Evolutionary conservation across 129 eudicot species (phyloP).

Genomic region (Artemisia tridentata): DNA sequence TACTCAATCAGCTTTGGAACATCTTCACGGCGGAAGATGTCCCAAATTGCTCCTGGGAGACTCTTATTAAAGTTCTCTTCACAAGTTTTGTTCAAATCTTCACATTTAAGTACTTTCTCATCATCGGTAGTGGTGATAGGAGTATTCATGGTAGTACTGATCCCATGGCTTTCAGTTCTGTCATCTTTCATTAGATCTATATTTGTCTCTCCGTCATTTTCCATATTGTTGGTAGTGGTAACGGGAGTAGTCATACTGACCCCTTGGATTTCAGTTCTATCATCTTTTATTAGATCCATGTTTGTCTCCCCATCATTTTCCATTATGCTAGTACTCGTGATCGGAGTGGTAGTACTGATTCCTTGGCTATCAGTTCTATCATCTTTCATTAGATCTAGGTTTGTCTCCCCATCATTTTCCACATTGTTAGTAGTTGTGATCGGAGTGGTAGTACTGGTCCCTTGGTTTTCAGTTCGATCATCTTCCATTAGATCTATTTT

Average conservation of each 20-base stretch:
- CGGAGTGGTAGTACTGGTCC: constrained; percentile 27
- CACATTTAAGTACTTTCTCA: constrained; percentile 34
- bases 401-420: constrained; percentile 28
- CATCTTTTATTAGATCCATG: constrained; percentile 33
- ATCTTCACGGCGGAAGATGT: constrained; percentile 79
- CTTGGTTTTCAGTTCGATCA: constrained; percentile 35
- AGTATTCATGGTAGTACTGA: constrained; percentile 8
- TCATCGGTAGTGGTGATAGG: constrained; percentile 4
- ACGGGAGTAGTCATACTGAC: constrained; percentile 2
- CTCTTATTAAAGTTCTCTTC: constrained; percentile 31
- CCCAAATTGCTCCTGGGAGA: constrained; percentile 82
- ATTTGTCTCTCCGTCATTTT: constrained; percentile 28
- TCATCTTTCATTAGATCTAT: constrained; percentile 35
- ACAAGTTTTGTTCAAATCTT: constrained; percentile 38
- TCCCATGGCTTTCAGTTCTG: constrained; percentile 31
- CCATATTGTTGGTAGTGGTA: constrained; percentile 30
- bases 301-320: constrained; percentile 28
- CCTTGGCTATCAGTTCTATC: constrained; percentile 37
- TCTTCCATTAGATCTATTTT: constrained; percentile 28
- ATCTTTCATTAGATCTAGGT: constrained; percentile 28
- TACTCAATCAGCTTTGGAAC: constrained; percentile 74
- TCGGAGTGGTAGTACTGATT: constrained; percentile 4
- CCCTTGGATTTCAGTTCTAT: constrained; percentile 29
- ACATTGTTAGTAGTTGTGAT: constrained; percentile 27
- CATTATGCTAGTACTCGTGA: constrained; percentile 25